These are phyloP conservation scores for Candida maltosa DNA, from an alignment of 805 yeast genomes.

Conservation along the genomic window DNA sequence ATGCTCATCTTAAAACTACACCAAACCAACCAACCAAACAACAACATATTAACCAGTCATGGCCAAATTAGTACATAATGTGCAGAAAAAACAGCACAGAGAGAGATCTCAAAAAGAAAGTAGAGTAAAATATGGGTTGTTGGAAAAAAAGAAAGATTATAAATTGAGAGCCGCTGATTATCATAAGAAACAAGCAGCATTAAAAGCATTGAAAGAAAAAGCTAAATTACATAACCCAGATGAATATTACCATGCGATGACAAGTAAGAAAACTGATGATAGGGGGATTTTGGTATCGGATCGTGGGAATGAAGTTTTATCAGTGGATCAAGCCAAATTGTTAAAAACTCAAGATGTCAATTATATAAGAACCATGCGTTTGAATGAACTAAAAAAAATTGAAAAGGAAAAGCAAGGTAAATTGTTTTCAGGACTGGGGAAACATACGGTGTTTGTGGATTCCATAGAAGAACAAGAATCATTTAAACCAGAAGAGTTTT, in stretches of 20 bases:
- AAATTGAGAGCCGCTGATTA: slow-evolving; percentile 51
- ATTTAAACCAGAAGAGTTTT: slow-evolving; percentile 64
- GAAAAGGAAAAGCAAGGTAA: slow-evolving; percentile 51
- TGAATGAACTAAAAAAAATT: slow-evolving; percentile 64
- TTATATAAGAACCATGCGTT: slow-evolving; percentile 74
- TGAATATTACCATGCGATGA: slow-evolving; percentile 96
- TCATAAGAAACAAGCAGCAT: slow-evolving; percentile 56
- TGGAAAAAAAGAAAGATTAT: slow-evolving; percentile 77
- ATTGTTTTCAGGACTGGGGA: slow-evolving; percentile 57
- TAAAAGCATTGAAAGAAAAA: slow-evolving; percentile 71
- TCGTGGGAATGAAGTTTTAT: slow-evolving; percentile 57
- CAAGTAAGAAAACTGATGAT: slow-evolving; percentile 60
- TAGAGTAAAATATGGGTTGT: slow-evolving; percentile 73
- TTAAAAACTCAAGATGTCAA: slow-evolving; percentile 89
- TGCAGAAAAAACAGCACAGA: slow-evolving; percentile 93
- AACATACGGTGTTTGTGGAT: slow-evolving; percentile 86
- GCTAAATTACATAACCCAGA: slow-evolving; percentile 81
- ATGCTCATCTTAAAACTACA: slow-evolving; percentile 9
- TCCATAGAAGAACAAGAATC: slow-evolving; percentile 48
- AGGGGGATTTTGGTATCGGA: slow-evolving; percentile 67
- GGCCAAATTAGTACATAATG: slow-evolving; percentile 82
- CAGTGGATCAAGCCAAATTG: slow-evolving; percentile 74
- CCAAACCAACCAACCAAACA: too few species aligned
- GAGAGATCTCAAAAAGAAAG: slow-evolving; percentile 86
- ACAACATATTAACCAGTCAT: slow-evolving; percentile 26